These are phyloP conservation scores for Aurinia saxatilis DNA, from an alignment of 345 rosid genomes.

Conservation along the genomic window DNA sequence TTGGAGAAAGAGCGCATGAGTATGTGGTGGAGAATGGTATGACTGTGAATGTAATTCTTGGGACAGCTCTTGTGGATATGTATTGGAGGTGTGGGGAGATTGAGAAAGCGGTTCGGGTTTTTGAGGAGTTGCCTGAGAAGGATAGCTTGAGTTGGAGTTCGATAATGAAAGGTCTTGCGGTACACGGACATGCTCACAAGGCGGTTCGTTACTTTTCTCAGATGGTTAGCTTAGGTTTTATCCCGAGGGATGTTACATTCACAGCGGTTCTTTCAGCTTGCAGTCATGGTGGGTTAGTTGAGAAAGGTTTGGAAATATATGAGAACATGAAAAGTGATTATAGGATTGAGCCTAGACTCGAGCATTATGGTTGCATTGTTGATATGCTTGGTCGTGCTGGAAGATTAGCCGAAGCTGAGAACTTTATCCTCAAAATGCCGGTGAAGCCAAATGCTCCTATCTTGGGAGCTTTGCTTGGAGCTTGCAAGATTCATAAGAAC, in stretches of 20 bases:
- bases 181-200: constrained; percentile 47
- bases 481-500: constrained; percentile 61
- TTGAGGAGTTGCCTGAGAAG: constrained; percentile 39
- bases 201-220: constrained; percentile 42
- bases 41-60: constrained; percentile 47
- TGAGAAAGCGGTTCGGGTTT: constrained; percentile 43
- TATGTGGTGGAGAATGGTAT: constrained; percentile 38
- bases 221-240: constrained; percentile 42
- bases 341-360: constrained; percentile 49
- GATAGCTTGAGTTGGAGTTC: constrained; percentile 67
- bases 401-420: constrained; percentile 55
- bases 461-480: constrained; percentile 76
- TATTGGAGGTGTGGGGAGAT: constrained; percentile 64
- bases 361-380: constrained; percentile 78
- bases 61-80: constrained; percentile 70
- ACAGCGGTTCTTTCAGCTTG: constrained; percentile 68
- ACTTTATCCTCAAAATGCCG: constrained; percentile 54
- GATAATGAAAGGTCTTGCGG: constrained; percentile 59
- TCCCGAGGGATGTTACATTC: constrained; percentile 55
- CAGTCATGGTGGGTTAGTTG: constrained; percentile 65
- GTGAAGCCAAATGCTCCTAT: constrained; percentile 59
- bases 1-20: constrained; percentile 56
- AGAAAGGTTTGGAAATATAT: constrained; percentile 51
- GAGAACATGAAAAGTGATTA: constrained; percentile 44
- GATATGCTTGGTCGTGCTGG: constrained; percentile 80